Evolutionary conservation across 1,284 basidiomycete species (phyloP).

Genomic region (Boletellus deceptivus): DNA sequence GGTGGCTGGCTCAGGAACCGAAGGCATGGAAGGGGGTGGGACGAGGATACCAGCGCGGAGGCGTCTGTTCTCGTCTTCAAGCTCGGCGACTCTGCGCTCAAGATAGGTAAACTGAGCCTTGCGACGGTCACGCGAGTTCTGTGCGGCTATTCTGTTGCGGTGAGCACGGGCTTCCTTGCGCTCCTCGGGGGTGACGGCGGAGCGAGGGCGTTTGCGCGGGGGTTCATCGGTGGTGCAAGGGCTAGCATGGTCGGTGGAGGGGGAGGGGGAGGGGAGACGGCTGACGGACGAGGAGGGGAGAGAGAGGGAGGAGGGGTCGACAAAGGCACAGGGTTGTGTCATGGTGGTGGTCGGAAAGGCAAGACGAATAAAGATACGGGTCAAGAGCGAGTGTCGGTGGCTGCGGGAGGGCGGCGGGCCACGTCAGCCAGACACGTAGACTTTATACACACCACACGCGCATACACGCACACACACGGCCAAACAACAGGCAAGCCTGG

Average conservation of each 20-base stretch:
- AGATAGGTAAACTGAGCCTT: slow-evolving; percentile 74
- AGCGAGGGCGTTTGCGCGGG: slow-evolving; percentile 67
- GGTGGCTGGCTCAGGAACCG: slow-evolving; percentile 31
- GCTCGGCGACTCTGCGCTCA: slow-evolving; percentile 75
- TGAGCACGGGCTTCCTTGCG: slow-evolving; percentile 80
- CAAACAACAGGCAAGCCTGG: background rate
- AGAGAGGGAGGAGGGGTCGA: slow-evolving; percentile 41
- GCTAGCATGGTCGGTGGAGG: slow-evolving; percentile 30
- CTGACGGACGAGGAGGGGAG: slow-evolving; percentile 35
- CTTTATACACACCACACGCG: slow-evolving; percentile 23
- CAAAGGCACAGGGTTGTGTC: slow-evolving; percentile 28
- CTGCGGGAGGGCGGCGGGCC: slow-evolving; percentile 13
- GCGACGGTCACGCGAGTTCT: slow-evolving; percentile 78
- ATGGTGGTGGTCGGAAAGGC: slow-evolving; percentile 4
- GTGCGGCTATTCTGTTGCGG: slow-evolving; percentile 80
- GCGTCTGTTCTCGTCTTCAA: slow-evolving; percentile 82
- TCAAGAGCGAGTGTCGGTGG: slow-evolving; percentile 24
- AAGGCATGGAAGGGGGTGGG: slow-evolving; percentile 42
- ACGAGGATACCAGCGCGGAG: slow-evolving; percentile 65
- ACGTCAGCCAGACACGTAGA: slow-evolving; percentile 32
- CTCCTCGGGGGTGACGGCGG: slow-evolving; percentile 62
- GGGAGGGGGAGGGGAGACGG: slow-evolving; percentile 30
- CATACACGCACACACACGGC: slow-evolving; percentile 25
- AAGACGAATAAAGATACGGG: slow-evolving; percentile 22
- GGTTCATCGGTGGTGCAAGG: slow-evolving; percentile 38